A percentile compares a stretch with the other conserved stretches of the same genome.
These are phyloP conservation scores for Sabuloglossum arenarium DNA, from an alignment of 495 filamentous ascomycete species.

Conservation along the genomic window DNA sequence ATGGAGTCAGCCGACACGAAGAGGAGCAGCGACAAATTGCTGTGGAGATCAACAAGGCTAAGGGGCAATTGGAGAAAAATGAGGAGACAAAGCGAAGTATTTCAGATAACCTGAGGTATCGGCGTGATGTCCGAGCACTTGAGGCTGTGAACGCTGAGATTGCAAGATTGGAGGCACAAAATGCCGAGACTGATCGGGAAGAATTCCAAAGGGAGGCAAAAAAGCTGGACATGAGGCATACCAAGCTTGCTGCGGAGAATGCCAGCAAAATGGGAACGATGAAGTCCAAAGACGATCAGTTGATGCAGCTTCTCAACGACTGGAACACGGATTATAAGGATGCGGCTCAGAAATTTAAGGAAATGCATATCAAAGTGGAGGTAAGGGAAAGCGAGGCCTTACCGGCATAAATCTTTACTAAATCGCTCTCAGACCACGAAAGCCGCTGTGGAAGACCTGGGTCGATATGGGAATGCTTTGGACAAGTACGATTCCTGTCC, in stretches of 20 bases:
- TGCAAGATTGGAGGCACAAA: constrained; percentile 51
- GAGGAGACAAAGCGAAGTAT: constrained; percentile 65
- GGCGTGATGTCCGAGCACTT: constrained; percentile 46
- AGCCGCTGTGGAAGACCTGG: constrained; percentile 77
- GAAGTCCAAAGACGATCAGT: constrained; percentile 61
- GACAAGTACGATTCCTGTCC: constrained; percentile 34
- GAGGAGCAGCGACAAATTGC: constrained; percentile 44
- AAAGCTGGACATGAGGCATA: constrained; percentile 35
- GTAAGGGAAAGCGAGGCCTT: constrained; percentile 6
- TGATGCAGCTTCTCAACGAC: constrained; percentile 44
- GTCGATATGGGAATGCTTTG: constrained; percentile 54
- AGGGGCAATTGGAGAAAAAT: constrained; percentile 53
- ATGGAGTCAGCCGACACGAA: constrained; percentile 42
- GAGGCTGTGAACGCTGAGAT: constrained; percentile 49
- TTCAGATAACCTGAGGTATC: constrained; percentile 67
- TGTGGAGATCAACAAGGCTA: constrained; percentile 52
- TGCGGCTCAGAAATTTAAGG: constrained; percentile 63
- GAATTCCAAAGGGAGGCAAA: constrained; percentile 48
- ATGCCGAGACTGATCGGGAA: constrained; percentile 62
- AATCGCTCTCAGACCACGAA: constrained; percentile 40
- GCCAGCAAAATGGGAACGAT: constrained; percentile 47
- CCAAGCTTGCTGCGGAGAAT: constrained; percentile 36
- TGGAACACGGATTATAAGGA: constrained; percentile 76
- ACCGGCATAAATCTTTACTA: neutral
- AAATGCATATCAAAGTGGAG: constrained; percentile 75